A percentile compares a stretch with the other conserved stretches of the same genome.
Evolutionary conservation across 768 basidiomycete species (phyloP).

Genomic region (Hemileccinum rubropunctum): DNA sequence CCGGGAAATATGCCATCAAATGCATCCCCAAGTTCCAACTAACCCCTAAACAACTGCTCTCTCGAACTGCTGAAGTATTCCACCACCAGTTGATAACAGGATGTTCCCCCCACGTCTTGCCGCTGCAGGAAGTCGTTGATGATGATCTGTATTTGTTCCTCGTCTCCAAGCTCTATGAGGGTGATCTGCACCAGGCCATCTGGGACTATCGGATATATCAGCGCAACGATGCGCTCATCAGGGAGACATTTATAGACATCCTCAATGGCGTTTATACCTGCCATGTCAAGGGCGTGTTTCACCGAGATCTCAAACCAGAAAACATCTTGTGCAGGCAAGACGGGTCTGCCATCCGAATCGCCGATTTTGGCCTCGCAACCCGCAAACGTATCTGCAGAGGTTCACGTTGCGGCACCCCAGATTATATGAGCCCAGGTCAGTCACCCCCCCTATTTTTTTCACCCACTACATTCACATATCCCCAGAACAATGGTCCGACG

Average conservation of each 20-base stretch:
- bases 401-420: slow-evolving; percentile 56
- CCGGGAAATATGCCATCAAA: slow-evolving; percentile 66
- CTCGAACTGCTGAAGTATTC: slow-evolving; percentile 69
- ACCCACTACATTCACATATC: slow-evolving; percentile 1
- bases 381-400: slow-evolving; percentile 42
- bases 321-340: slow-evolving; percentile 62
- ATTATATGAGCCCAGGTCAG: slow-evolving; percentile 73
- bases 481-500: slow-evolving; percentile 53
- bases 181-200: slow-evolving; percentile 74
- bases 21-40: slow-evolving; percentile 61
- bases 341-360: slow-evolving; percentile 54
- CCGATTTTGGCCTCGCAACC: slow-evolving; percentile 78
- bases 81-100: slow-evolving; percentile 50
- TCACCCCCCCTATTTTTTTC: background rate
- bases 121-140: slow-evolving; percentile 60
- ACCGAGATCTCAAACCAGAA: slow-evolving; percentile 88
- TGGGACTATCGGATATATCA: slow-evolving; percentile 54
- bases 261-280: slow-evolving; percentile 77
- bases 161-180: slow-evolving; percentile 54
- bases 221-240: slow-evolving; percentile 61
- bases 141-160: slow-evolving; percentile 66
- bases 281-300: slow-evolving; percentile 68
- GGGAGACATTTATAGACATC: slow-evolving; percentile 70
- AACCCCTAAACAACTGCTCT: slow-evolving; percentile 52
- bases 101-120: slow-evolving; percentile 62